Evolutionary conservation across 1,139 yeast genomes (phyloP).

Genomic region (Magnusiomyces tetraspermus): DNA sequence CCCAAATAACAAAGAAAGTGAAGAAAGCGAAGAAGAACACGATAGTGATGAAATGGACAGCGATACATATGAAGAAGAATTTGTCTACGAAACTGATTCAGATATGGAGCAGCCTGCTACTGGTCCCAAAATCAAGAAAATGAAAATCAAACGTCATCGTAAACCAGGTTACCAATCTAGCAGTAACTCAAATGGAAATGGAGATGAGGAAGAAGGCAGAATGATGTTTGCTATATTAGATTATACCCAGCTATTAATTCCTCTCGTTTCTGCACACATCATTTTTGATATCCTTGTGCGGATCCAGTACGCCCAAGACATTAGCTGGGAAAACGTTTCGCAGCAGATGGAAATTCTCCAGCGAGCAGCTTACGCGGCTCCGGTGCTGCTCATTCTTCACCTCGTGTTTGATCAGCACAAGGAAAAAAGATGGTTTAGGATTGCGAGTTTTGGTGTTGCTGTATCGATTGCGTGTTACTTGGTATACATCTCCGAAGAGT

Average conservation of each 20-base stretch:
- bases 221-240: constrained; percentile 27
- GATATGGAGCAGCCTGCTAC: not conserved
- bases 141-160: not conserved
- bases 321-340: constrained; percentile 17
- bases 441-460: constrained; percentile 21
- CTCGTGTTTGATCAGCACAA: constrained; percentile 21
- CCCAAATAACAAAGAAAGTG: not conserved
- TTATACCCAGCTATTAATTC: constrained; percentile 27
- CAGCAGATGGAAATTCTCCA: constrained; percentile 9
- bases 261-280: constrained; percentile 29
- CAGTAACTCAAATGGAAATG: constrained; percentile 3
- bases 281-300: constrained; percentile 30
- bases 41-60: not conserved
- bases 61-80: not conserved
- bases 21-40: not conserved
- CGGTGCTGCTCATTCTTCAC: constrained; percentile 26
- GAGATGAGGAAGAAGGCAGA: constrained; percentile 23
- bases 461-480: constrained; percentile 30
- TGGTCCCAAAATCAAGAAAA: constrained; percentile 1
- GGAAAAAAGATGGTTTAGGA: constrained; percentile 19
- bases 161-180: not conserved
- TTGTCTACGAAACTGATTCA: not conserved
- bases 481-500: constrained; percentile 30
- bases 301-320: constrained; percentile 24
- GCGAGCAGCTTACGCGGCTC: constrained; percentile 22